Evolutionary conservation across 257 asterid genomes (phyloP), one percentile per base, ranked within the genome.

Genomic region (Solanum pennellii): DNA sequence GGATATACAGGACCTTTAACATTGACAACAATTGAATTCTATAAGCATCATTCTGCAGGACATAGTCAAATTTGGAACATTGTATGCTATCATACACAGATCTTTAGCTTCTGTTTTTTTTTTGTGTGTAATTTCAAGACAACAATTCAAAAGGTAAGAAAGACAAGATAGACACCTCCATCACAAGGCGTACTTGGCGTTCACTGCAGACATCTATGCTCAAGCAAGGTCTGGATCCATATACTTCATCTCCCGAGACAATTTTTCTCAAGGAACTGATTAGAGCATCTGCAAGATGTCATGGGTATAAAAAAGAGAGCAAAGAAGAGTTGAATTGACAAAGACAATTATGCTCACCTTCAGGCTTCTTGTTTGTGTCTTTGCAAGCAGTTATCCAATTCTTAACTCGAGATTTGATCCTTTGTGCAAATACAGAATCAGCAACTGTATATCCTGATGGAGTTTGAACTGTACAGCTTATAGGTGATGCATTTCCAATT

Each of bases 211-310:
- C 91, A 80, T 93, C 96, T 92, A 97, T 90, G 80, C 85, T 93
- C 92, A 97, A 88, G 94, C 96, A 94, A 49, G 98, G 95, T 89
- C 98, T 93, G 77, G 96, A 93, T 86, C 98, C 98, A 89, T 91
- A 93, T 71, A 88, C 62, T 89, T 94, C 97, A 90, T 83, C 86
- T 90, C 96, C 97, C 12, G 94, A 86, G 71, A 93, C 66, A 89
- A 97, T 87, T 89, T 90, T 94, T 89, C 95, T 95, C 91, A 97
- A 86, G 65, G 95, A 89, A 90, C 90, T 93, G 84, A 95, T 52
- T 91, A 95, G 86, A 91, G 88, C 89, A 92, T 97, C 98, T 93
- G 94, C 90, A 89, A 77, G 87, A 69, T 18, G 14, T 86, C 47
- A 65, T 6, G 29, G 23, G 45, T 60, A 72, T 21, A 47, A 42